Conservation (phyloP, 441 rosid genomes). For the Corymbia calophylla region DNA sequence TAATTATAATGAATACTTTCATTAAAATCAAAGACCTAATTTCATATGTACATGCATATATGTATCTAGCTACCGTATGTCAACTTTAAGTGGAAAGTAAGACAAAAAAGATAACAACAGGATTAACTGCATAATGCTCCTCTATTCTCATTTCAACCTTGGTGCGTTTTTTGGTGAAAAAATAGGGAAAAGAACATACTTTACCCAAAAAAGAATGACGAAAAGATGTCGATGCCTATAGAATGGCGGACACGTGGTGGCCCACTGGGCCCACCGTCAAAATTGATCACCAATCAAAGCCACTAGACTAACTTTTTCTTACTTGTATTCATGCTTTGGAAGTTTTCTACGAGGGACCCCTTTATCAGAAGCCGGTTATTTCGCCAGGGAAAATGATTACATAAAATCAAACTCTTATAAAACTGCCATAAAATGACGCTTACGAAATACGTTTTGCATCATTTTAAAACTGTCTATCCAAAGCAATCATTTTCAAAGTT, state of each 20-base stretch:
- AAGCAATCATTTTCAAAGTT: background rate
- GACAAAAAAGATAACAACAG: background rate
- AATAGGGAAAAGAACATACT: background rate
- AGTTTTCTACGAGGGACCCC: background rate
- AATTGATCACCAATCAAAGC: background rate
- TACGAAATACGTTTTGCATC: background rate
- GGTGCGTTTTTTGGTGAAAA: background rate
- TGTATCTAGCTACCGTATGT: background rate
- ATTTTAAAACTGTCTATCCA: background rate
- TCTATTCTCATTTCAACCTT: background rate
- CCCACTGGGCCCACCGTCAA: background rate
- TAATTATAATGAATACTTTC: background rate
- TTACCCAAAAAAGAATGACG: background rate
- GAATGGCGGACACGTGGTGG: background rate
- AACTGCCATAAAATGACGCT: background rate
- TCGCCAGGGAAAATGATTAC: background rate
- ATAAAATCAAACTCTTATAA: background rate
- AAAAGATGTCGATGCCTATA: background rate
- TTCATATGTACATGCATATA: background rate
- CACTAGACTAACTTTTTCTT: background rate
- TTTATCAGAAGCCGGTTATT: background rate
- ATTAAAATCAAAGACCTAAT: background rate
- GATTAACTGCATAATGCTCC: background rate
- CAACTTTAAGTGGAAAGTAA: background rate
- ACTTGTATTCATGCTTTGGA: background rate